phyloP scores from a whole-genome alignment of 306 rosid species.

The Cicer arietinum region DNA sequence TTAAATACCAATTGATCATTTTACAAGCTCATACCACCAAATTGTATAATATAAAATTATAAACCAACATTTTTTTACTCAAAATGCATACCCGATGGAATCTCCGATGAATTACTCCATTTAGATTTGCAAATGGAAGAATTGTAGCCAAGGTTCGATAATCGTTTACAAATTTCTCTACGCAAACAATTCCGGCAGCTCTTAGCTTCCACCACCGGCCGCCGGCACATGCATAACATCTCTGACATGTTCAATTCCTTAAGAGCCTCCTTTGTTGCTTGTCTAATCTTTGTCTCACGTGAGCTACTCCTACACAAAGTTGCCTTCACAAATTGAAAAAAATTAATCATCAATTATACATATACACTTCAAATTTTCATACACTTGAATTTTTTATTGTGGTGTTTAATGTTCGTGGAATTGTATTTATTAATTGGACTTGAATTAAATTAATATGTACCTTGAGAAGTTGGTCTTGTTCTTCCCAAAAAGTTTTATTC shows the following conservation, averaged over 20 bases:
- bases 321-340: conserved; percentile 45
- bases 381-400: too few relatives aligned
- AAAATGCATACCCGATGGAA: conserved; percentile 37
- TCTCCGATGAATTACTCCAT: conserved; percentile 61
- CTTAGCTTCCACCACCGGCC: conserved; percentile 28
- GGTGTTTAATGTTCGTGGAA: neutral
- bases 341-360: too few relatives aligned
- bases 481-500: conserved; percentile 66
- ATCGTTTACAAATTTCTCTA: conserved; percentile 62
- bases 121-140: conserved; percentile 74
- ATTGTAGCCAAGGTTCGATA: conserved; percentile 60
- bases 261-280: conserved; percentile 61
- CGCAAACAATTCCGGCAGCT: conserved; percentile 76
- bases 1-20: conserved; percentile 7
- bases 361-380: too few relatives aligned
- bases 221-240: conserved; percentile 57
- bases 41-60: too few relatives aligned
- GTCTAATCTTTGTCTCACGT: conserved; percentile 58
- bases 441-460: conserved; percentile 43
- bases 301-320: conserved; percentile 56
- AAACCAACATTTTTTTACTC: neutral
- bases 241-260: conserved; percentile 43
- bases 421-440: neutral
- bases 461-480: conserved; percentile 65
- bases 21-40: neutral